These are phyloP conservation scores for Phytophthora europaea DNA, from an alignment of 352 stramenopile genomes.

Conservation along the genomic window DNA sequence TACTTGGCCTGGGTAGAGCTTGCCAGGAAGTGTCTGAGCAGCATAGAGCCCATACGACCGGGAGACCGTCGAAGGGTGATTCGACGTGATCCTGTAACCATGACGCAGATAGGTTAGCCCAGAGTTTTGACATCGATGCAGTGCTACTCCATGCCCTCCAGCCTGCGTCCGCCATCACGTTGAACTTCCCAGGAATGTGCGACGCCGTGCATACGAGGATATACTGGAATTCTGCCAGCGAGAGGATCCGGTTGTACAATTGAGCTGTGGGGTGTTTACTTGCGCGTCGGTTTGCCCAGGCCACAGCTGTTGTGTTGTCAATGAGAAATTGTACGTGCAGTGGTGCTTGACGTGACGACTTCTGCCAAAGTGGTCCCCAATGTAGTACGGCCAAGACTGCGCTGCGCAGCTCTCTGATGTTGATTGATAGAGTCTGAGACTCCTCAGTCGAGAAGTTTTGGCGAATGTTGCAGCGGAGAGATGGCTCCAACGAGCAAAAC, in stretches of 20 bases:
- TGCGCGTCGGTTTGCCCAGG: constrained; percentile 11
- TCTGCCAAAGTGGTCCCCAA: constrained; percentile 16
- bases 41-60: constrained; percentile 16
- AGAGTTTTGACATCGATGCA: constrained; percentile 1
- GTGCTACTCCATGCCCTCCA: constrained; percentile 26
- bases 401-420: constrained; percentile 22
- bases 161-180: constrained; percentile 24
- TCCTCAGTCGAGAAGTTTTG: constrained; percentile 5
- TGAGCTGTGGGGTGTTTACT: constrained; percentile 1
- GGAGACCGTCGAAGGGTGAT: constrained; percentile 27
- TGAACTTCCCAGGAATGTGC: constrained; percentile 29
- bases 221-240: constrained; percentile 32
- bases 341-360: background rate
- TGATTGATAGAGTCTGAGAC: constrained; percentile 12
- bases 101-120: constrained; percentile 26
- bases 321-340: constrained; percentile 21
- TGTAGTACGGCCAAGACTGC: constrained; percentile 16
- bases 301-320: constrained; percentile 18
- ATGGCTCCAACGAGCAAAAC: constrained; percentile 21
- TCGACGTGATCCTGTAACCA: constrained; percentile 20
- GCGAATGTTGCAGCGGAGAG: background rate
- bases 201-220: constrained; percentile 17
- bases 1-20: constrained; percentile 21
- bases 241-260: constrained; percentile 23
- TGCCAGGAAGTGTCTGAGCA: constrained; percentile 1